These are phyloP conservation scores for Albizia julibrissin DNA, from an alignment of 306 rosid genomes.

Conservation along the genomic window DNA sequence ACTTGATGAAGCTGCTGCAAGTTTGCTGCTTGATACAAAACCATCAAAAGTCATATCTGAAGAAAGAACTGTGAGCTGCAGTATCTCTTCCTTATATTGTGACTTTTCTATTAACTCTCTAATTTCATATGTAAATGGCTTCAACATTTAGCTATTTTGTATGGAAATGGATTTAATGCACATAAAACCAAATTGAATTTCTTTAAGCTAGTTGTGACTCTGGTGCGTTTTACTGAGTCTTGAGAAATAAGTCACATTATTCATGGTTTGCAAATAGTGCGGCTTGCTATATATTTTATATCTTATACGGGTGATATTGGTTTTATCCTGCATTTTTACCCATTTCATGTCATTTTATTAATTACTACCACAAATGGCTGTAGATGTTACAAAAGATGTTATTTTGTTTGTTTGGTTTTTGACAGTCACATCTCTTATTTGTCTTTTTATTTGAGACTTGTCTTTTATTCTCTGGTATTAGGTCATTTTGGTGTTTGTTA, in stretches of 20 bases:
- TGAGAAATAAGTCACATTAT: neutral
- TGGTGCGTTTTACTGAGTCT: neutral
- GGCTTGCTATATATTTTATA: neutral
- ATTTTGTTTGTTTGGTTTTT: neutral
- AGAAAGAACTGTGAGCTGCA: conserved; percentile 79
- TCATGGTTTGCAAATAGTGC: neutral
- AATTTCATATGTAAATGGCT: neutral
- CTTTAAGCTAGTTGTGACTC: neutral
- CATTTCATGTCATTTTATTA: neutral
- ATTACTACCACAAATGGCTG: neutral
- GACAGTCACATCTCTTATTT: neutral
- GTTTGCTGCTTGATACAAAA: conserved; percentile 80
- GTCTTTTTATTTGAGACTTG: neutral
- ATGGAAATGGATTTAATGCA: neutral
- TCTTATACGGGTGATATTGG: neutral
- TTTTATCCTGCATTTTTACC: neutral
- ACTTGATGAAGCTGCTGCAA: conserved; percentile 82
- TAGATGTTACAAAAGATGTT: neutral
- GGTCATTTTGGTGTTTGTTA: neutral
- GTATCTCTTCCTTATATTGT: conserved; percentile 27
- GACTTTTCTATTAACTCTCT: conserved; percentile 17
- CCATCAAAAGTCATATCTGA: conserved; percentile 90
- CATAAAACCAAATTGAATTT: neutral
- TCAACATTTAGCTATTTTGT: neutral
- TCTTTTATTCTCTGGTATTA: neutral